Percentiles rank a stretch among this genome's conserved stretches.
Evolutionary conservation across 1,139 yeast species (phyloP).

Genomic region (Protomyces pachydermus): DNA sequence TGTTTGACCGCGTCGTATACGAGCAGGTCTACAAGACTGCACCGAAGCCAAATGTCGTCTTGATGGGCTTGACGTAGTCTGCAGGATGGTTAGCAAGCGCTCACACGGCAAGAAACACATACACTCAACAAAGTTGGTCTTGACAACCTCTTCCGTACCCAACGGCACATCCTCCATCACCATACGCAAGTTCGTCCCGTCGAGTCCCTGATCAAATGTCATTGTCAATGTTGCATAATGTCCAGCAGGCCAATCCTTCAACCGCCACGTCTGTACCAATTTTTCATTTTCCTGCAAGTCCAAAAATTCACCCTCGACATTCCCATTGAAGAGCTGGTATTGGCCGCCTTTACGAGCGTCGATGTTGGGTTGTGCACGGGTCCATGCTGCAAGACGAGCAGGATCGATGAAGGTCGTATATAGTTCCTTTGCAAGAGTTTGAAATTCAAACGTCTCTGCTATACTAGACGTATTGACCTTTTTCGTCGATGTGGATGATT

Average conservation of each 20-base stretch:
- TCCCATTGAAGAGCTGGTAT: conserved; percentile 81
- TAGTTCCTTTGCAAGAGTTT: conserved; percentile 80
- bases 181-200: conserved; percentile 77
- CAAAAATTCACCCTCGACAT: conserved; percentile 64
- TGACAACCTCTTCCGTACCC: conserved; percentile 92
- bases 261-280: conserved; percentile 77
- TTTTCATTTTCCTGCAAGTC: conserved; percentile 55
- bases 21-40: conserved; percentile 23
- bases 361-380: conserved; percentile 68
- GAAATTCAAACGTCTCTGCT: conserved; percentile 72
- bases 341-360: conserved; percentile 58
- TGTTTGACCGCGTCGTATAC: too few species aligned
- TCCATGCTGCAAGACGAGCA: conserved; percentile 79
- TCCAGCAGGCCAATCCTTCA: conserved; percentile 79
- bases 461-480: conserved; percentile 50
- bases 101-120: conserved; percentile 68
- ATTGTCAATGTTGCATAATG: conserved; percentile 68
- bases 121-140: conserved; percentile 61
- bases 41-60: conserved; percentile 27
- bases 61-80: conserved; percentile 25
- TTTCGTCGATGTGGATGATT: neutral
- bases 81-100: conserved; percentile 45
- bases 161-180: conserved; percentile 86
- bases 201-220: conserved; percentile 64
- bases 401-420: conserved; percentile 71